phyloP scores from a whole-genome alignment of 306 rosid genomes.

The Astragalus membranaceus region DNA sequence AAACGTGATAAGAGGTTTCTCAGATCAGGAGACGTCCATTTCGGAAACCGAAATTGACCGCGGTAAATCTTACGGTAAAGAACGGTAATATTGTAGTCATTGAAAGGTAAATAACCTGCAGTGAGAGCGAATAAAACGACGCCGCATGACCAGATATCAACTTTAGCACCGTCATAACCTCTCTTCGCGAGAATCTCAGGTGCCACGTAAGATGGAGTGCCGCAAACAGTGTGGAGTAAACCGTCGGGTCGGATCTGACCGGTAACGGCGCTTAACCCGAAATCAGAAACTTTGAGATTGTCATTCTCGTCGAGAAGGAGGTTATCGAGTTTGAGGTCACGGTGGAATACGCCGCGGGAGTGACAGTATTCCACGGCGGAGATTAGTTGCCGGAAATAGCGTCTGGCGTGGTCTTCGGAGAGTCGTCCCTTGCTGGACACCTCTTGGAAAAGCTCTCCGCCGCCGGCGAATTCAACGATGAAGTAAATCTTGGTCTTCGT shows the following conservation, averaged over 20 bases:
- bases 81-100: constrained; percentile 40
- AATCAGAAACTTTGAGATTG: constrained; percentile 58
- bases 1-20: constrained; percentile 37
- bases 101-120: constrained; percentile 65
- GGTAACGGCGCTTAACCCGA: constrained; percentile 62
- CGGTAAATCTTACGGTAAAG: constrained; percentile 67
- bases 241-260: constrained; percentile 61
- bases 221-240: constrained; percentile 67
- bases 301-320: constrained; percentile 61
- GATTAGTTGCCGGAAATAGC: constrained; percentile 68
- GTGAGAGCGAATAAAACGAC: constrained; percentile 52
- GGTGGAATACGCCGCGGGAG: constrained; percentile 60
- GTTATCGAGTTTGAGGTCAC: constrained; percentile 87
- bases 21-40: constrained; percentile 45
- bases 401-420: constrained; percentile 52
- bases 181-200: constrained; percentile 69
- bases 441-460: constrained; percentile 63
- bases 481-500: constrained; percentile 71
- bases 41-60: constrained; percentile 63
- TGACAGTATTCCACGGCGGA: constrained; percentile 76
- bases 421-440: constrained; percentile 37
- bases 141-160: constrained; percentile 85
- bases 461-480: constrained; percentile 67
- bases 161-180: constrained; percentile 77
- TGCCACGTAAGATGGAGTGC: constrained; percentile 85